Conservation (phyloP, 129 eudicot genomes). For the Flaveria linearis region DNA sequence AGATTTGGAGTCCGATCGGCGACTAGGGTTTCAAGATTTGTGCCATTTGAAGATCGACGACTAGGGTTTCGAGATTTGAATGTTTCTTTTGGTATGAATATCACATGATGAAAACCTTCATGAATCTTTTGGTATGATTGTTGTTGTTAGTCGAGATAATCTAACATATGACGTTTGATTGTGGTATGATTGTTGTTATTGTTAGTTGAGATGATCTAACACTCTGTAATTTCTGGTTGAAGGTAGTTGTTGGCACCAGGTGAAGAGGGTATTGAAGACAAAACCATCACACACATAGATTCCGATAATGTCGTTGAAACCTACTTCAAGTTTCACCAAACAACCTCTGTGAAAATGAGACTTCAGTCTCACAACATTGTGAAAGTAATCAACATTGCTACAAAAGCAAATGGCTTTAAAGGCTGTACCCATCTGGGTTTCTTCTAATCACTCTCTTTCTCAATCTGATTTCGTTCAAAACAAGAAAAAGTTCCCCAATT, state of each 20-base stretch:
- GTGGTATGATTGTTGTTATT: too few relatives aligned
- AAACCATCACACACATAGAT: slow-evolving; percentile 15
- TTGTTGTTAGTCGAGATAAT: too few relatives aligned
- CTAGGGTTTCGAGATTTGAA: too few relatives aligned
- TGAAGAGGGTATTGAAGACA: slow-evolving; percentile 8
- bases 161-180: too few relatives aligned
- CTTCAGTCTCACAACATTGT: slow-evolving; percentile 27
- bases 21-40: too few relatives aligned
- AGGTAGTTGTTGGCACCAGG: slow-evolving; percentile 31
- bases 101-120: too few relatives aligned
- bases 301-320: slow-evolving; percentile 40
- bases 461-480: slow-evolving; percentile 36
- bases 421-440: slow-evolving; percentile 50
- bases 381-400: slow-evolving; percentile 30
- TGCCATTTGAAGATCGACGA: too few relatives aligned
- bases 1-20: too few relatives aligned
- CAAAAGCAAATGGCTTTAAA: slow-evolving; percentile 48
- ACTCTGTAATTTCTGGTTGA: slow-evolving; percentile 27
- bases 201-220: too few relatives aligned
- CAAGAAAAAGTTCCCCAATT: too few relatives aligned
- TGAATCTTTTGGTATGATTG: too few relatives aligned
- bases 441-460: slow-evolving; percentile 29
- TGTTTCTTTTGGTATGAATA: too few relatives aligned
- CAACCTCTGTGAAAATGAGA: slow-evolving; percentile 41
- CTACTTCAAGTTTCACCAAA: slow-evolving; percentile 36